Evolutionary conservation across 2,329 filamentous ascomycete species (phyloP), one percentile per base, ranked within the genome.

Genomic region (Pestalotiopsis sp.): DNA sequence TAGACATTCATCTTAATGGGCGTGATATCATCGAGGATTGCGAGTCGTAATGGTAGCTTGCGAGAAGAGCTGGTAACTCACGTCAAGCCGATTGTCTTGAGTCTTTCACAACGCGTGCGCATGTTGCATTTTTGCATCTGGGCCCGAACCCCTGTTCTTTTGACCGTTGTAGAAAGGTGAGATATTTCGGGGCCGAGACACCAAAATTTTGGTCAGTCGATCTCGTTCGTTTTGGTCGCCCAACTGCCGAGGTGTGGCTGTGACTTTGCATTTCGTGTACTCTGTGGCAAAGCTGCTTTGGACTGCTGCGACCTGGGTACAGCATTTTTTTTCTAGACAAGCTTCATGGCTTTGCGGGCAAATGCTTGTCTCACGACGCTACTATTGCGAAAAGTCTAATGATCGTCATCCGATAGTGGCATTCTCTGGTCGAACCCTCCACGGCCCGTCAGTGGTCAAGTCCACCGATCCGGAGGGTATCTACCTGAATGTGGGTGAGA

Each of bases 221-320:
- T 52, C 45, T 52, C 45, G 45, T 52, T 52, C 45, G 45, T 52
- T 20, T 52, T 20, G 45, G 17, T 52, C 45, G 45, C 20, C 57
- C 57, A 59, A 59, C 57, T 59, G 57, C 57, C 57, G 57, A 59
- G 57, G 57, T 59, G 57, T 27, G 57, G 23, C 27, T 59, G 23
- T 59, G 57, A 23, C 57, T 59, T 27, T 36, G 57, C 45, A 52
- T 27, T 9, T 36, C 27, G 57, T 59, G 57, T 27, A n/a, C 45
- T 52, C 20, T 52, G 45, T 52, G 45, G 45, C 45, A 52, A 52
- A 52, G 45, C 45, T 17, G 14, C 45, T n/a, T 23, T 23, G 45
- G 45, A 9, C 14, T 49, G 41, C 41, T 2, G 27, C 27, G 27
- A 31, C 27, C 27, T 31, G 31, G 31, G 31, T 36, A 36, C 31